Base-by-base conservation (phyloP, 1,284 basidiomycete species). In the Stereum hirsutum region DNA sequence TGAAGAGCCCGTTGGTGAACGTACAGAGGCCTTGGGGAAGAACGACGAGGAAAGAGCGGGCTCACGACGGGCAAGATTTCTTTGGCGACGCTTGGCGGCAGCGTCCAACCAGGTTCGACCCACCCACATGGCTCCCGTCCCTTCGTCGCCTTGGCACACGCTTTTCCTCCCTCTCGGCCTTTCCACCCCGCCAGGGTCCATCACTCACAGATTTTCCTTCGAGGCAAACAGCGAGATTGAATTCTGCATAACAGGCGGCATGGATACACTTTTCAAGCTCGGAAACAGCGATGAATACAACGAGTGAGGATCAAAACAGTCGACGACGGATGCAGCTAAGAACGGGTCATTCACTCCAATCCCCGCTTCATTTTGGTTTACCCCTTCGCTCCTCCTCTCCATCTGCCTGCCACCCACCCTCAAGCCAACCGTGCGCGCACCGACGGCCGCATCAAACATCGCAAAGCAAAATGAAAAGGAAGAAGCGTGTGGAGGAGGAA, bases 401-500 rank as follows among this genome's bases (percentile, higher is more conserved):
- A 30, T n/a, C n/a, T 10, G 28, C 10, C n/a, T 30, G n/a, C 10
- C 28, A n/a, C 28, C 28, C 10, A 30, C n/a, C 10, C 28, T n/a
- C 10, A 30, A n/a, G 28, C n/a, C 28, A 30, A n/a, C n/a, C n/a
- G n/a, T 30, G 28, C n/a, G 28, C n/a, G n/a, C 28, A 30, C n/a
- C 28, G 10, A 30, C 28, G 23, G 21, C 38, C 17, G 26, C 38
- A 39, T 11, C 17, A 12, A 36, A 21, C 15, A 17, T 26, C 28
- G 23, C 38, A 39, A 25, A 15, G n/a, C n/a, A 23, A 25, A 39
- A 33, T 32, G 40, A n/a, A 26, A 34, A 15, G 42, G 31, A 49
- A 44, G 41, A 42, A 36, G 4, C 24, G 42, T 48, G 43, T 44
- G 37, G 46, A 28, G 30, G n/a, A n/a, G 38, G 25, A 36, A 42